Conservation (phyloP, 2,329 filamentous ascomycete species). For the Sarocladium strictum region DNA sequence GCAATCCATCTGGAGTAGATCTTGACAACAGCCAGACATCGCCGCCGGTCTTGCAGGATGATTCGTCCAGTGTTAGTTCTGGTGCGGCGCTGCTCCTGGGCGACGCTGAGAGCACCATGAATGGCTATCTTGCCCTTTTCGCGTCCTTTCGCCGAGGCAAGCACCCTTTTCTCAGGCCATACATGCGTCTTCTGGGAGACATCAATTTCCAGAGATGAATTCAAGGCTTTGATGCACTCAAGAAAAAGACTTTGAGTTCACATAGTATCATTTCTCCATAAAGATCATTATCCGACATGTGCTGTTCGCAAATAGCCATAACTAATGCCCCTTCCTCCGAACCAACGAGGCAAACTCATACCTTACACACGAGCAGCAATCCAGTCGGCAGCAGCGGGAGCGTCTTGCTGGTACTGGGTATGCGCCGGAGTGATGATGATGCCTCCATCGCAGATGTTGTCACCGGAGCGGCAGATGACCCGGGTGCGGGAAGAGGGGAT, state of each 20-base stretch:
- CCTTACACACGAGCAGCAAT: conserved; percentile 14
- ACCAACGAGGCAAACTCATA: too few species aligned
- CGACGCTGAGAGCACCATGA: not conserved
- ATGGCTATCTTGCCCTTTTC: conserved; percentile 1
- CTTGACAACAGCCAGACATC: not conserved
- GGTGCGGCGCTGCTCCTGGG: too few species aligned
- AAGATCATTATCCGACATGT: too few species aligned
- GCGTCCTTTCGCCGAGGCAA: not conserved
- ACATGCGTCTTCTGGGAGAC: not conserved
- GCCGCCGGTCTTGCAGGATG: not conserved
- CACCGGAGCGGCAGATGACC: conserved; percentile 26
- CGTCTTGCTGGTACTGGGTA: conserved; percentile 23
- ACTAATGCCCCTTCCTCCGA: too few species aligned
- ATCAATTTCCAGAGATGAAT: not conserved
- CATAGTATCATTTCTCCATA: too few species aligned
- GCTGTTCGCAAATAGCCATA: too few species aligned
- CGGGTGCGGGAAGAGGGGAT: conserved; percentile 11
- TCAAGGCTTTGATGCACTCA: too few species aligned
- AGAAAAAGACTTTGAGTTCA: too few species aligned
- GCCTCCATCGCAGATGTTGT: conserved; percentile 25
- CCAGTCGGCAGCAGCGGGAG: conserved; percentile 21
- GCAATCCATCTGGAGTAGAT: not conserved
- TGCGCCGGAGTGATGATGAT: conserved; percentile 21
- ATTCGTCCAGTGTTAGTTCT: not conserved
- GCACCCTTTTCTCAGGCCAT: conserved; percentile 2